Percentiles rank a stretch among this genome's conserved stretches.
These are phyloP conservation scores for Prorocentrum cordatum DNA, from an alignment of 169 alveolate species.

Conservation along the genomic window DNA sequence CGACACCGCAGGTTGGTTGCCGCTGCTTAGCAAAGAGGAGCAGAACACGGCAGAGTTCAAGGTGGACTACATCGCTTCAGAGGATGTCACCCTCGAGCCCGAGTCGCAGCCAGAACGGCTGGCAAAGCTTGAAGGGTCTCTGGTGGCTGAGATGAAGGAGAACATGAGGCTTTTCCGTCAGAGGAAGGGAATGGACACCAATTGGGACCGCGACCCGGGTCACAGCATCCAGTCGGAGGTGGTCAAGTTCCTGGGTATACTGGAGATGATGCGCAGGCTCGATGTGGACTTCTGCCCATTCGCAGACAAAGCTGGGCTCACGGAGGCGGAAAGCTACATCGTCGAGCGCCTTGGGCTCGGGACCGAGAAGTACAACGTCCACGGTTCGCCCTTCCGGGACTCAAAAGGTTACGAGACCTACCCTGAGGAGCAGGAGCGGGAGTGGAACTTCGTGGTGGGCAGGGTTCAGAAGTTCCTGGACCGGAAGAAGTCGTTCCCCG, in stretches of 20 bases:
- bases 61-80: background rate
- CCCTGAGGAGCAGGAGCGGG: conserved; percentile 35
- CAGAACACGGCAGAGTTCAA: background rate
- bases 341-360: background rate
- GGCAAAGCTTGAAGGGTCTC: background rate
- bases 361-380: background rate
- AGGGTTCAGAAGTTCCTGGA: background rate
- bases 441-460: too few relatives aligned
- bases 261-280: background rate
- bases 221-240: too few relatives aligned
- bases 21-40: conserved; percentile 13
- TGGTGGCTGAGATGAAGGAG: conserved; percentile 6
- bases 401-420: background rate
- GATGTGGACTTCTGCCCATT: conserved; percentile 19
- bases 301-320: background rate
- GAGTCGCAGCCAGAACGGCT: background rate
- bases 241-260: conserved; percentile 3
- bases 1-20: background rate
- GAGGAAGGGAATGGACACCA: conserved; percentile 5
- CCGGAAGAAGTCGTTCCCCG: background rate
- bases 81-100: conserved; percentile 14
- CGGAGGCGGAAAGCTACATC: background rate
- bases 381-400: background rate
- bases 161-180: conserved; percentile 11
- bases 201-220: background rate